A percentile compares a stretch with the other conserved stretches of the same genome.
phyloP scores from a whole-genome alignment of 2,329 filamentous ascomycete genomes.

The Aspergillus spinulosporus region DNA sequence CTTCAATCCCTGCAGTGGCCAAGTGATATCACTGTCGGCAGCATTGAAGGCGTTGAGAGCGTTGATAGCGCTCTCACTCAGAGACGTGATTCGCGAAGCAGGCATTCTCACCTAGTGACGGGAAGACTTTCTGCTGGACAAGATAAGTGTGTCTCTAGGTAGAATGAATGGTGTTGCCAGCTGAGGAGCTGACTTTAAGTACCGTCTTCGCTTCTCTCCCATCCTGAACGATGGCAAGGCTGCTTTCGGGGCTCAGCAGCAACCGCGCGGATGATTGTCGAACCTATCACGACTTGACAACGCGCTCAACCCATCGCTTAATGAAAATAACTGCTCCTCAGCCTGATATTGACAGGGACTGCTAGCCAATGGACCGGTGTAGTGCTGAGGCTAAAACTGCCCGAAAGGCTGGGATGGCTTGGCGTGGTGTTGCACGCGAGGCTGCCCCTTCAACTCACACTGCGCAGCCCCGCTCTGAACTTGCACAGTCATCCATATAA shows the following conservation, averaged over 20 bases:
- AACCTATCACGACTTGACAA: slow-evolving; percentile 1
- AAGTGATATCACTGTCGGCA: neutral
- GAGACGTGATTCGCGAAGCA: neutral
- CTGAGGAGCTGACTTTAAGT: neutral
- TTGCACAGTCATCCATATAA: neutral
- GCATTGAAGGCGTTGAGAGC: neutral
- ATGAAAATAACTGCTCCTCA: neutral
- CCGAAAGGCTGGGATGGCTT: slow-evolving; percentile 2
- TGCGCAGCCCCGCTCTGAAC: neutral
- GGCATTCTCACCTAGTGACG: neutral
- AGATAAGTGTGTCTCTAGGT: neutral
- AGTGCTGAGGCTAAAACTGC: slow-evolving; percentile 1
- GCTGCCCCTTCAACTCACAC: neutral
- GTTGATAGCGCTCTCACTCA: neutral
- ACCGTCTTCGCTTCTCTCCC: neutral
- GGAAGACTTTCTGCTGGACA: neutral
- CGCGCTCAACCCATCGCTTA: neutral
- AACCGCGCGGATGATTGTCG: neutral
- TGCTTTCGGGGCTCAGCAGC: neutral
- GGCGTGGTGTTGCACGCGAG: neutral
- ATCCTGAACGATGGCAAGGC: neutral
- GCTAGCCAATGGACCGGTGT: neutral
- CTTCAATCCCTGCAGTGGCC: neutral
- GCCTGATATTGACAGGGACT: neutral
- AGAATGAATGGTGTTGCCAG: neutral